Base-by-base conservation (phyloP, 2,329 filamentous ascomycete species). In the Sporothrix mexicana region DNA sequence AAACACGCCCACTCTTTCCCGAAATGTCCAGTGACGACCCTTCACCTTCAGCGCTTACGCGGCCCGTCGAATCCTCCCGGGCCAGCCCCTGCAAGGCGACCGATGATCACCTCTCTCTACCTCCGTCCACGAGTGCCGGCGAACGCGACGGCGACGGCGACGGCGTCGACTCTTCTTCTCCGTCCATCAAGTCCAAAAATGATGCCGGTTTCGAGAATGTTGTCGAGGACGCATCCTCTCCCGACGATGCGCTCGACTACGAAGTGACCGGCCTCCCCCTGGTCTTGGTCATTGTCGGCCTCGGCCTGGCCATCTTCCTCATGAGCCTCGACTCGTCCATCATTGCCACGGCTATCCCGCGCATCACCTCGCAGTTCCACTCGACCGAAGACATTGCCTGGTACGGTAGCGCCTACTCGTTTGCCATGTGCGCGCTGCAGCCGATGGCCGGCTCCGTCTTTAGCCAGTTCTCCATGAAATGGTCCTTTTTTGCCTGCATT, bases 371-470 rank as follows among this genome's bases (percentile, higher is more conserved):
- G 55, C 68, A 75, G 25, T 74, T 75, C 68, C 25, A 74, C 49
- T 72, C 75, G 5, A 67, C 68, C 47, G 69, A 53, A 53, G 74
- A 74, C 72, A 75, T 74, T 53, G 73, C 72, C 73, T 77, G 75
- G 76, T 77, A 77, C 57, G 74, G 71, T 43, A 75, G 70, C 23
- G 73, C 75, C 15, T 77, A 74, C 72, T 61, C 74, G 61, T 64
- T 76, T 30, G 62, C 73, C 30, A 72, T 57, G 20, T 76, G 74
- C 53, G 72, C 76, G 15, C 74, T 76, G 53, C 82, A 83, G 76
- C 79, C 83, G 17, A 74, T 81, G 57, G 83, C 81, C 66, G 81
- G 82, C 73, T 82, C 82, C 74, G 73, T 83, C 49, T 84, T 82
- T 74, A 80, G 77, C 61, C 81, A 82, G 76, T 82, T 79, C 76